A percentile compares a stretch with the other conserved stretches of the same genome.
Conservation (phyloP, 768 basidiomycete species). For the Hemileccinum impolitum region DNA sequence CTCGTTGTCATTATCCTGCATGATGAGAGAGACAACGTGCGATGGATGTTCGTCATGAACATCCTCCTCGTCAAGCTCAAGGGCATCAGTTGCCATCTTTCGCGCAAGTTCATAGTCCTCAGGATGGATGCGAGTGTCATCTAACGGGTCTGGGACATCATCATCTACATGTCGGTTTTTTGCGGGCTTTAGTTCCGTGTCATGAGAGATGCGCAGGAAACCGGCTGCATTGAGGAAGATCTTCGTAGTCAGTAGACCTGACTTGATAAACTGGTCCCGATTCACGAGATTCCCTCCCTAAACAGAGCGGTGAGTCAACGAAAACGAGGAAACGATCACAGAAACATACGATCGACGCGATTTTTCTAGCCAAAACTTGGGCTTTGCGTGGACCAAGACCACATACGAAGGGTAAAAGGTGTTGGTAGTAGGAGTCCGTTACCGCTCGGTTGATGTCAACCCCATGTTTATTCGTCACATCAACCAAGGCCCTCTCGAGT, state of each 20-base stretch:
- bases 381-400: conserved; percentile 96
- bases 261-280: conserved; percentile 84
- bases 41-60: conserved; percentile 90
- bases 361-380: conserved; percentile 76
- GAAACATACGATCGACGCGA: conserved; percentile 63
- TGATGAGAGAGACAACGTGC: conserved; percentile 79
- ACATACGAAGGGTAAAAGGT: conserved; percentile 84
- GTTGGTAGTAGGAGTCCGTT: conserved; percentile 83
- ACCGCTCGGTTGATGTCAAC: conserved; percentile 96
- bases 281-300: conserved; percentile 88
- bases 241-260: conserved; percentile 73
- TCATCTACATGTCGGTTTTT: conserved; percentile 62
- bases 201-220: conserved; percentile 82
- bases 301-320: conserved; percentile 1
- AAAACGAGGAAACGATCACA: not conserved
- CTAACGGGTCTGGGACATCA: conserved; percentile 82
- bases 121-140: conserved; percentile 93
- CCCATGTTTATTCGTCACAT: conserved; percentile 87
- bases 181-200: conserved; percentile 55
- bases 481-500: conserved; percentile 85
- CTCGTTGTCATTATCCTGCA: conserved; percentile 75
- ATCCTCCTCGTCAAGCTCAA: conserved; percentile 98
- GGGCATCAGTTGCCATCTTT: conserved; percentile 97
- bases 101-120: conserved; percentile 97
- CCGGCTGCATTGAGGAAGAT: conserved; percentile 93